Evolutionary conservation across 495 filamentous ascomycete species (phyloP).

Genomic region (Glutinoglossum americanum): DNA sequence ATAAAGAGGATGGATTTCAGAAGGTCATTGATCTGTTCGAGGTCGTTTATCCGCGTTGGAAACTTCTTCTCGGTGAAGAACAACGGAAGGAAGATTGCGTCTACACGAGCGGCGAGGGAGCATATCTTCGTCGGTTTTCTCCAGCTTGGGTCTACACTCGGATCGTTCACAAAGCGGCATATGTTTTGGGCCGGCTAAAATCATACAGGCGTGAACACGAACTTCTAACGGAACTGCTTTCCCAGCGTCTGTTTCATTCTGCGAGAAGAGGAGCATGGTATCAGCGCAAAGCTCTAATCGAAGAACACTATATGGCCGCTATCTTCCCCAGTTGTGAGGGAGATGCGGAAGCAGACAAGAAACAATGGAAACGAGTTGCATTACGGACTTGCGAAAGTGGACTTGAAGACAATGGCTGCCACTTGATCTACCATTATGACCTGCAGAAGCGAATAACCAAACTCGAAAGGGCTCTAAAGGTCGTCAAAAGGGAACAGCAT

Average conservation of each 20-base stretch:
- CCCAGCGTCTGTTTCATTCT: conserved; percentile 65
- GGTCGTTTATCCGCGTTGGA: conserved; percentile 62
- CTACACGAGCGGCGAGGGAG: conserved; percentile 71
- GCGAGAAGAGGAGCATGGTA: conserved; percentile 83
- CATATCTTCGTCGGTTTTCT: conserved; percentile 77
- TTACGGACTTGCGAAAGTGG: conserved; percentile 70
- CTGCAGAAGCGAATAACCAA: conserved; percentile 81
- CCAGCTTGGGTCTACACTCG: conserved; percentile 88
- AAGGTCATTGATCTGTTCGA: conserved; percentile 53
- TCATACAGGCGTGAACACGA: conserved; percentile 56
- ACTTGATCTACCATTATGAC: conserved; percentile 83
- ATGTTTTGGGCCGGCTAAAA: conserved; percentile 68
- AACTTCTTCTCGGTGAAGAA: conserved; percentile 48
- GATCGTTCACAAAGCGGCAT: conserved; percentile 70
- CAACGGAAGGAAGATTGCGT: conserved; percentile 56
- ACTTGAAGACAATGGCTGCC: conserved; percentile 68
- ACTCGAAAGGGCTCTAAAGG: conserved; percentile 62
- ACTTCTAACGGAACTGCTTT: conserved; percentile 52
- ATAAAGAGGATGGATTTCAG: conserved; percentile 38
- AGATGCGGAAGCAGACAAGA: conserved; percentile 43
- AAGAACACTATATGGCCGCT: conserved; percentile 81
- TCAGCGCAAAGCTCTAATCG: conserved; percentile 79
- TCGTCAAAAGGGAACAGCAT: conserved; percentile 75
- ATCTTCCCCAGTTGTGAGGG: conserved; percentile 29
- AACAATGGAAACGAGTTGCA: conserved; percentile 63